Evolutionary conservation across 306 rosid genomes (phyloP), one percentile per base, ranked within the genome.

Genomic region (Herpetospermum pedunculosum): DNA sequence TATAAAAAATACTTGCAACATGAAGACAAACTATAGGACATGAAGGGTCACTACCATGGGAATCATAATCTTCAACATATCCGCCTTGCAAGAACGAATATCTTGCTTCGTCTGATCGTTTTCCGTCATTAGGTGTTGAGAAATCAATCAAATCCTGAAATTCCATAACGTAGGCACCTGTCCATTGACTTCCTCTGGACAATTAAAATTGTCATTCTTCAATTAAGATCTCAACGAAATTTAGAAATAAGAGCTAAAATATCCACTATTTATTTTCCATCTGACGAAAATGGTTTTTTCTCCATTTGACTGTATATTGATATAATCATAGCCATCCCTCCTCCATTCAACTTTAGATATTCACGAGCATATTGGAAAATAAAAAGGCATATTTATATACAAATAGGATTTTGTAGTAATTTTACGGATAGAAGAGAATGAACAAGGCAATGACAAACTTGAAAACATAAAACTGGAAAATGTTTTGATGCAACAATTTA

Each of bases 171-270:
- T 90, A 90, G 14, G 79, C 92, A 78, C 97, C 98, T 25, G 98
- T 92, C 98, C 98, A 92, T 54, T 87, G 89, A 76, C 88, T 88
- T 75, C 92, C 97, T 69, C 98, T 92, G 83, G 7, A 28, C 64
- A 59, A 49, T 30, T 77, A 73, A 83, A 73, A 75, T 75, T 9
- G 73, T 3, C 46, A 41, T 18, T 49, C 64, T 70, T 70, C 57
- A 80, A 75, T 43, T n/a, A 53, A 28, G 50, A 21, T 30, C 69
- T 16, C 23, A 19, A 14, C 5, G 34, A 23, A 50, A 30, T 30
- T 19, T 19, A 23, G 7, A 72, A 13, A 19, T 19, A 72, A 6
- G 59, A 72, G 29, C 76, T 18, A 7, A 19, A 32, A 6, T 49
- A 32, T 30, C 6, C n/a, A 8, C 44, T 5, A 19, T 38, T 29